Evolutionary conservation across 176 grass and related monocot genomes (phyloP), one percentile per base, ranked within the genome.

Genomic region (Eleusine coracana): DNA sequence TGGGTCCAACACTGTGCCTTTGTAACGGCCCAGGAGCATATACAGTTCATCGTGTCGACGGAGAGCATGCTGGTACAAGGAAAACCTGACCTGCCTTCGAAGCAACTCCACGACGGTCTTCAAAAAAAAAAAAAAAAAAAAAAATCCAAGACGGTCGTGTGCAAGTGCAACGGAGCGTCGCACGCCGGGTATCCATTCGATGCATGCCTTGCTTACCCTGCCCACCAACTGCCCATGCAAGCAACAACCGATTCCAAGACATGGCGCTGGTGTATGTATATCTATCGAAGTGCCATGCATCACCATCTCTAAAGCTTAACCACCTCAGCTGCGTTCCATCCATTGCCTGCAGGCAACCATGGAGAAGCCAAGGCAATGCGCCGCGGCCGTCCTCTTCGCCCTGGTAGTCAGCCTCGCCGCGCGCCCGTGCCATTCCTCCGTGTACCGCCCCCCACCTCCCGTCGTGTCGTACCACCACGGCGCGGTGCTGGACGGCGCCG

Each of bases 401-500:
- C 25, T 89, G 17, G 39, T 89, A 10, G 4, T 42, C 10, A 66
- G 63, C 13, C 18, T 36, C n/a, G 58, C 62, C 49, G 51, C 71
- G 44, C 34, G 73, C 2, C 80, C 77, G 14, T 87, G 86, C 78
- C 28, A 49, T 0, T 68, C 84, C 54, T 88, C 92, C 28, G 85
- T 93, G 8, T 98, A 98, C 75, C 56, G 36, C 12, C 90, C 96
- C 0, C 88, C 91, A 7, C 76, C 38, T 2, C 84, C 90, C 49
- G 50, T 77, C 58, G 76, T 98, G 83, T 49, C 85, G 21, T 98
- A 90, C 85, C 96, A 98, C 85, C 56, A 70, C 31, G 91, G 96
- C 10, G 81, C 61, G 20, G 59, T 98, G 48, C 86, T 98, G 2
- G 71, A 95, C 36, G 92, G 89, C 69, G 63, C 81, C 34, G 92